These are phyloP conservation scores for Hypoxylon sp. DNA, from an alignment of 2,329 filamentous ascomycete species.

Conservation along the genomic window DNA sequence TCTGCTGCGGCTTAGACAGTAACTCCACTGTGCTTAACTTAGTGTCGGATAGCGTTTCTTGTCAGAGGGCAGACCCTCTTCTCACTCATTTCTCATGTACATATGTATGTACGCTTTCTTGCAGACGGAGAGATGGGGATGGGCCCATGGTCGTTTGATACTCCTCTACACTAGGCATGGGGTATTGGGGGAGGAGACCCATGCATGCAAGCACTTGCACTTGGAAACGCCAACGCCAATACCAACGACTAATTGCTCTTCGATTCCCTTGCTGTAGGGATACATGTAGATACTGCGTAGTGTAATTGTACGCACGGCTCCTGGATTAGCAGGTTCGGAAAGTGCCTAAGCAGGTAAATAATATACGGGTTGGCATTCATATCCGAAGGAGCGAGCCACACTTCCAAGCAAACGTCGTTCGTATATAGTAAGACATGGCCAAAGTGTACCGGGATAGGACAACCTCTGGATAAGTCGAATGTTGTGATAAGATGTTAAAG, in stretches of 20 bases:
- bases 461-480: neutral
- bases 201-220: conserved; percentile 20
- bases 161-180: conserved; percentile 19
- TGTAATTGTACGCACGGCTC: neutral
- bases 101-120: conserved; percentile 35
- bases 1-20: conserved; percentile 21
- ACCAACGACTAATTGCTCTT: conserved; percentile 7
- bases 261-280: conserved; percentile 10
- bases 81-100: conserved; percentile 17
- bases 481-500: neutral
- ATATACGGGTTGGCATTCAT: neutral
- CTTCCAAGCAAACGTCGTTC: neutral
- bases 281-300: neutral
- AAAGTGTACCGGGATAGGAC: neutral
- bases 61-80: conserved; percentile 2
- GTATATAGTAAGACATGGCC: neutral
- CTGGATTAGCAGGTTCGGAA: neutral
- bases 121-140: conserved; percentile 29
- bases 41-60: conserved; percentile 25
- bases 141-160: conserved; percentile 41
- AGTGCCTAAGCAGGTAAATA: neutral
- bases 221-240: conserved; percentile 10
- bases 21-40: conserved; percentile 10
- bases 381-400: neutral
- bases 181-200: neutral